phyloP scores from a whole-genome alignment of 1,284 basidiomycete species.

The Sporisorium scitamineum region DNA sequence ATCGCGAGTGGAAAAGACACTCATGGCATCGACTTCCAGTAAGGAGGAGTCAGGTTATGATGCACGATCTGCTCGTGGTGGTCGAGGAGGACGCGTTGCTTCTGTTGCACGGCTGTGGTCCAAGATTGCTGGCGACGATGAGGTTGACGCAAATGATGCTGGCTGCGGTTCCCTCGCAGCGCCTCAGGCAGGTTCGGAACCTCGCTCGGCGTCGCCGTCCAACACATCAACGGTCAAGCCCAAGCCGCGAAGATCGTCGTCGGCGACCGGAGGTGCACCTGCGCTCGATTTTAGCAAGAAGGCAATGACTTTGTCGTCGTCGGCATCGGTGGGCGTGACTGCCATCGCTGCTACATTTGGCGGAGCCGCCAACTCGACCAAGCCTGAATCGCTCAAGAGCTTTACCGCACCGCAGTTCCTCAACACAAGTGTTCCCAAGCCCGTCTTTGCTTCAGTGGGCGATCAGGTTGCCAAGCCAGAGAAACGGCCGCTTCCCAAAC shows the following conservation, averaged over 20 bases:
- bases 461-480: slow-evolving; percentile 20
- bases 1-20: slow-evolving; percentile 38
- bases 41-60: slow-evolving; percentile 72
- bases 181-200: slow-evolving; percentile 8
- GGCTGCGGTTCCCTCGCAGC: slow-evolving; percentile 14
- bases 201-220: slow-evolving; percentile 33
- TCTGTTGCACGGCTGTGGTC: slow-evolving; percentile 81
- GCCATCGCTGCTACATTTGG: slow-evolving; percentile 35
- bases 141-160: slow-evolving; percentile 9
- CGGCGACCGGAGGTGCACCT: slow-evolving; percentile 44
- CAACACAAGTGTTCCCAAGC: slow-evolving; percentile 47
- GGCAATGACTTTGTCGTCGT: slow-evolving; percentile 21
- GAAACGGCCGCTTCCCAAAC: slow-evolving; percentile 41
- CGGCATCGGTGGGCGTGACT: slow-evolving; percentile 25
- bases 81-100: slow-evolving; percentile 79
- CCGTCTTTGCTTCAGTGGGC: slow-evolving; percentile 38
- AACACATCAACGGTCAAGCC: slow-evolving; percentile 54
- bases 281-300: slow-evolving; percentile 61
- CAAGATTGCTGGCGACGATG: slow-evolving; percentile 55
- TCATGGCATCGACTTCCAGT: slow-evolving; percentile 18
- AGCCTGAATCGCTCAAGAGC: slow-evolving; percentile 46
- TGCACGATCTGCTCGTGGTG: slow-evolving; percentile 80
- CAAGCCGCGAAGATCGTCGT: slow-evolving; percentile 43
- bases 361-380: slow-evolving; percentile 8
- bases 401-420: slow-evolving; percentile 47